Percentiles rank a stretch among this genome's conserved stretches.
These are phyloP conservation scores for Phytomonas serpens DNA, from an alignment of 208 protist genomes.

Conservation along the genomic window DNA sequence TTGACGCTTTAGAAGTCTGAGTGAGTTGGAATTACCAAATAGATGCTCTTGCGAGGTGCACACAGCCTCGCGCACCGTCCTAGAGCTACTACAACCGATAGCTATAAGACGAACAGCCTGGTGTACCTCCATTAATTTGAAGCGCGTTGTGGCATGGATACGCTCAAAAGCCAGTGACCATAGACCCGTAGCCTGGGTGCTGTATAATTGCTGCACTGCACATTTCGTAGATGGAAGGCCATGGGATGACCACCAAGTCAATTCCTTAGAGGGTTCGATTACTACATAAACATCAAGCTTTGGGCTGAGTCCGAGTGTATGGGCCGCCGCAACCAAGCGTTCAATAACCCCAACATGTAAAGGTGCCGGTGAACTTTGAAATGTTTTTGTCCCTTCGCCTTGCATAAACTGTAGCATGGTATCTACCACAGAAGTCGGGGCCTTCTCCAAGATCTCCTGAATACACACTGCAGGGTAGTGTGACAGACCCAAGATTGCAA, in stretches of 20 bases:
- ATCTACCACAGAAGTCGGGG: not conserved
- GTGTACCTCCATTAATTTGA: conserved; percentile 10
- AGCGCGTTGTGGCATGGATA: not conserved
- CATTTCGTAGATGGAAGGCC: not conserved
- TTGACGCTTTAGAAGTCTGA: not conserved
- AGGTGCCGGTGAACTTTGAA: not conserved
- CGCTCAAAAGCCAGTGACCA: conserved; percentile 17
- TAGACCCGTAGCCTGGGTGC: conserved; percentile 14
- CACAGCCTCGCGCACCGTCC: not conserved
- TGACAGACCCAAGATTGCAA: conserved; percentile 24
- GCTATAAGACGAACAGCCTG: conserved; percentile 14
- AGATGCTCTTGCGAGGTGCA: not conserved
- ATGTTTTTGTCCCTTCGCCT: not conserved
- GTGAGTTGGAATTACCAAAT: not conserved
- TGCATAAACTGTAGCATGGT: not conserved
- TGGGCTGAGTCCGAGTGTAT: conserved; percentile 15
- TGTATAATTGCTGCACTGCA: conserved; percentile 17
- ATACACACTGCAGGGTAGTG: conserved; percentile 13
- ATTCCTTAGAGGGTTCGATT: conserved; percentile 5
- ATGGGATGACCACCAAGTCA: conserved; percentile 25
- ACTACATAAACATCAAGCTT: conserved; percentile 17
- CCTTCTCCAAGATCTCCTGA: not conserved
- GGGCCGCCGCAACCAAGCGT: conserved; percentile 17
- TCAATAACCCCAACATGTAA: conserved; percentile 17
- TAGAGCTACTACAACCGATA: conserved; percentile 9